Conservation (phyloP, 192 early-diverging fungal species). For the Podila verticillata region DNA sequence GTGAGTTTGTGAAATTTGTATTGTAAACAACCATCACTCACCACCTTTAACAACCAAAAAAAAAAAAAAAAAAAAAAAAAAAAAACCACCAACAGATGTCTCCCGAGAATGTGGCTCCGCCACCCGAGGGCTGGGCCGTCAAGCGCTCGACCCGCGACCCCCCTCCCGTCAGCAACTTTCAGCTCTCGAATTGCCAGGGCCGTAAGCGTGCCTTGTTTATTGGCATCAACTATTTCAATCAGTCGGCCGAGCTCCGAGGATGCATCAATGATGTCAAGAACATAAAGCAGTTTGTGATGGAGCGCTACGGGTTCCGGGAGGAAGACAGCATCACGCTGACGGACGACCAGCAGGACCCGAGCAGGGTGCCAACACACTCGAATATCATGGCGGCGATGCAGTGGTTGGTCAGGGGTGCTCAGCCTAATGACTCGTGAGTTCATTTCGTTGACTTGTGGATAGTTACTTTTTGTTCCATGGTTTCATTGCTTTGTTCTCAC, state of each 20-base stretch:
- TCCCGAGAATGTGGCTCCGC: slow-evolving; percentile 9
- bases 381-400: slow-evolving; percentile 81
- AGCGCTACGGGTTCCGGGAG: slow-evolving; percentile 71
- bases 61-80: too few species aligned
- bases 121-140: slow-evolving; percentile 29
- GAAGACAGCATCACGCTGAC: slow-evolving; percentile 82
- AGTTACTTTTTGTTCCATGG: not conserved
- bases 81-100: slow-evolving; percentile 7
- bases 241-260: slow-evolving; percentile 68
- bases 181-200: slow-evolving; percentile 68
- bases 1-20: slow-evolving; percentile 9
- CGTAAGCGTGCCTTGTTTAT: slow-evolving; percentile 90
- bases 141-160: slow-evolving; percentile 16
- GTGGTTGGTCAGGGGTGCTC: slow-evolving; percentile 80
- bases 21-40: not conserved
- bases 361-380: slow-evolving; percentile 69
- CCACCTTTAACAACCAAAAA: not conserved
- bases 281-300: slow-evolving; percentile 74
- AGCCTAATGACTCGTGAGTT: slow-evolving; percentile 74
- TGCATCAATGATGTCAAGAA: slow-evolving; percentile 88
- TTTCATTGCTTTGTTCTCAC: not conserved
- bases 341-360: slow-evolving; percentile 73
- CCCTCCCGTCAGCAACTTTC: slow-evolving; percentile 43
- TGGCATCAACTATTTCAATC: slow-evolving; percentile 90
- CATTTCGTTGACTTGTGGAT: not conserved